These are phyloP conservation scores for Sugiyamaella sp. DNA, from an alignment of 1,139 yeast species.

Conservation along the genomic window DNA sequence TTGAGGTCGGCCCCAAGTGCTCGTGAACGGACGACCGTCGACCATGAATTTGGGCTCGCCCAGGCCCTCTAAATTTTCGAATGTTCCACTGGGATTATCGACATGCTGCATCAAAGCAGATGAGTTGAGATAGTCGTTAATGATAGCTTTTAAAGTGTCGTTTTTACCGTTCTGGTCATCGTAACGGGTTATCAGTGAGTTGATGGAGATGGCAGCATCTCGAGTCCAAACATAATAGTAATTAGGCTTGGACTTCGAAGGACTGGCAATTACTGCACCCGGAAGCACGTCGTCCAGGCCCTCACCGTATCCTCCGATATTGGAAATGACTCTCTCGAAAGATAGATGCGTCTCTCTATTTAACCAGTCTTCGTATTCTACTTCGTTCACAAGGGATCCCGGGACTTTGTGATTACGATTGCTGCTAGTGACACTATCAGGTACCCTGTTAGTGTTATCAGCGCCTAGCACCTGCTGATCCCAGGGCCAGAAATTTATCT, in stretches of 20 bases:
- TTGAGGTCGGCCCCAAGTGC: slow-evolving; percentile 93
- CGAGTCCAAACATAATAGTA: slow-evolving; percentile 83
- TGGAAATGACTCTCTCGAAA: slow-evolving; percentile 57
- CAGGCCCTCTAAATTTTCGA: slow-evolving; percentile 55
- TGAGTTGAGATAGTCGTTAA: slow-evolving; percentile 65
- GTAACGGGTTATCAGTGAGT: slow-evolving; percentile 60
- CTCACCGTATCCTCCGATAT: slow-evolving; percentile 59
- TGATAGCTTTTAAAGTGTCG: slow-evolving; percentile 40
- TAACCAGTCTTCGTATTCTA: slow-evolving; percentile 63
- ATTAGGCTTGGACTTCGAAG: slow-evolving; percentile 68
- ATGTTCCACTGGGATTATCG: slow-evolving; percentile 69
- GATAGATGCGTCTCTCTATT: slow-evolving; percentile 53
- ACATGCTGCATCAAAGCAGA: slow-evolving; percentile 63
- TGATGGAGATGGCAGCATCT: slow-evolving; percentile 83
- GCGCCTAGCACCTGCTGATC: neutral
- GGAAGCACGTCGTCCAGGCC: slow-evolving; percentile 49
- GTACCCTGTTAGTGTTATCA: neutral
- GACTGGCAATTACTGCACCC: slow-evolving; percentile 86
- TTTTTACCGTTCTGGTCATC: slow-evolving; percentile 45
- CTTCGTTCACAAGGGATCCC: slow-evolving; percentile 33
- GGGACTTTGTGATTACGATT: slow-evolving; percentile 9
- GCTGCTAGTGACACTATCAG: neutral
- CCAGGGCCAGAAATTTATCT: no score
- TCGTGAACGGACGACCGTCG: slow-evolving; percentile 62
- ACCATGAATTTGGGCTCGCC: slow-evolving; percentile 90